Evolutionary conservation across 1,284 basidiomycete genomes (phyloP).

Genomic region (Apiotrichum gamsii): DNA sequence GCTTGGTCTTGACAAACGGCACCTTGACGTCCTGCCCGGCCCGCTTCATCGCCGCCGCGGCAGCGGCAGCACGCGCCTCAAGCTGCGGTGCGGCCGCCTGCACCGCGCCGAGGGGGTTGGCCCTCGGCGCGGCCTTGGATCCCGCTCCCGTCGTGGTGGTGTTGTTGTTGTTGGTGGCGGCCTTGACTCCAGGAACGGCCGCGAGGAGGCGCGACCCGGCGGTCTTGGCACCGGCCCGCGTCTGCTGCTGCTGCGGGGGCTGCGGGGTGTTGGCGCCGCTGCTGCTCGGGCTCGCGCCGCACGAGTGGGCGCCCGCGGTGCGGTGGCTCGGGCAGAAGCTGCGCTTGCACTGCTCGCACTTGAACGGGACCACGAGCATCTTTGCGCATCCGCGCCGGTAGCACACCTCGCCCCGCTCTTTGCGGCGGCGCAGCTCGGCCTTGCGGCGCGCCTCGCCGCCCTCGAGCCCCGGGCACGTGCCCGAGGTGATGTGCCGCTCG

Average conservation of each 20-base stretch:
- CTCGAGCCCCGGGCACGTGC: conserved; percentile 36
- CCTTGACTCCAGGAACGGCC: conserved; percentile 6
- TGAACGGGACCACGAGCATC: conserved; percentile 42
- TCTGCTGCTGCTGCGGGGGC: neutral
- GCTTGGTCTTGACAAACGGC: conserved; percentile 43
- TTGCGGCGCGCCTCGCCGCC: conserved; percentile 39
- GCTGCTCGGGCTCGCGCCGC: conserved; percentile 19
- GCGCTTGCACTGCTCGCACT: conserved; percentile 39
- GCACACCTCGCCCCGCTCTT: conserved; percentile 43
- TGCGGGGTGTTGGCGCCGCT: conserved; percentile 8
- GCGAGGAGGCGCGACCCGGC: conserved; percentile 30
- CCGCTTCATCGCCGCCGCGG: conserved; percentile 39
- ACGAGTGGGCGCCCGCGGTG: conserved; percentile 30
- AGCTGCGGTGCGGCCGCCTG: conserved; percentile 3
- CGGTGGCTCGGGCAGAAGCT: conserved; percentile 41
- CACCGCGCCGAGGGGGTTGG: neutral
- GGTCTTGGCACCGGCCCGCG: conserved; percentile 19
- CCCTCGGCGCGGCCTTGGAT: neutral
- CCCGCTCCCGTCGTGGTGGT: neutral
- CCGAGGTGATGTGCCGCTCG: conserved; percentile 40
- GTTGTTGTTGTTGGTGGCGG: conserved; percentile 2
- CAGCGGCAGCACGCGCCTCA: conserved; percentile 41
- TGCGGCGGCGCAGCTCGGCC: conserved; percentile 33
- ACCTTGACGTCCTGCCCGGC: conserved; percentile 45
- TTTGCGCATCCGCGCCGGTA: conserved; percentile 41